Evolutionary conservation across 2,329 filamentous ascomycete genomes (phyloP), one percentile per base, ranked within the genome.

Genomic region (Neoscytalidium dimidiatum): DNA sequence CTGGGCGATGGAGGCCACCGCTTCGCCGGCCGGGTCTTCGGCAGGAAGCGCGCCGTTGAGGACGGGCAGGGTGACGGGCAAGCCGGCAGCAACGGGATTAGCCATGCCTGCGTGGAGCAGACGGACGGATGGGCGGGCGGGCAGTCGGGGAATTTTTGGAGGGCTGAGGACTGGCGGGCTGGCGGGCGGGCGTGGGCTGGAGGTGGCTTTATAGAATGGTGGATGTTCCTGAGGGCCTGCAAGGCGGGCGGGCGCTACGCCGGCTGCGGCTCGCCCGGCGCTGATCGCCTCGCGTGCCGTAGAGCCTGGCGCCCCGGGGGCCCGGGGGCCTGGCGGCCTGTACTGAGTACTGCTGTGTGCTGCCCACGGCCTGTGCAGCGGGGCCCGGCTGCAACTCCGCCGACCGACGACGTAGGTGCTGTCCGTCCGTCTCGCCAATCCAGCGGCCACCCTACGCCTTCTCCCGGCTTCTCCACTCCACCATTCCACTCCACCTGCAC

Each of bases 1-100:
- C 66, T 77, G 75, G 9, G 75, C 71, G 11, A 78, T 76, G 52
- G 78, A 74, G 64, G 77, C 74, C 4, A 75, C 72, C 0, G 74
- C 74, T 68, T 78, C 71, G 5, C 73, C 75, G 52, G 76, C 75
- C 19, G 75, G 71, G 66, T 77, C 74, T 33, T 73, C 66, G 11
- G 71, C 68, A 7, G 73, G 72, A 11, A 62, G 46, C 8, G 67
- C 19, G 33, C 63, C 63, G 26, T 65, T 65, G 33, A 33, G 21
- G 11, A 38, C 28, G 21, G 61, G 49, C 48, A 52, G 31, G 4
- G 46, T 21, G 4, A 23, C 33, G 26, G 38, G 48, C 35, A 26
- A 9, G 17, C 33, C 19, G 23, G 38, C 28, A 29, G 48, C 28
- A 6, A 53, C 28, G 14, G 49, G 61, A 26, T 63, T 48, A 17